Percentiles rank a stretch among this genome's conserved stretches.
phyloP scores from a whole-genome alignment of 441 rosid genomes.

The Gossypium schwendimanii region DNA sequence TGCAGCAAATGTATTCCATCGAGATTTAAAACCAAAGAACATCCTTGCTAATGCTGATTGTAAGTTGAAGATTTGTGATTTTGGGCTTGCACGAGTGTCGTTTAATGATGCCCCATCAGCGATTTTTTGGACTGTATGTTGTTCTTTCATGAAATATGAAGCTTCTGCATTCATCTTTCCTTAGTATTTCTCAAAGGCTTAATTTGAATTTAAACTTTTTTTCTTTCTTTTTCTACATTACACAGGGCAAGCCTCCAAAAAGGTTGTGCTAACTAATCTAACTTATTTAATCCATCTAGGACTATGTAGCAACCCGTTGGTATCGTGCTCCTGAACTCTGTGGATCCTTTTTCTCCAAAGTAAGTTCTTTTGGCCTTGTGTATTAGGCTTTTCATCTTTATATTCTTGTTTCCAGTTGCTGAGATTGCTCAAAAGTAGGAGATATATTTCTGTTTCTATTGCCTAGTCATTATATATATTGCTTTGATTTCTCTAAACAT shows the following conservation, averaged over 20 bases:
- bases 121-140: slow-evolving; percentile 93
- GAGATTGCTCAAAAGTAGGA: not conserved
- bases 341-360: slow-evolving; percentile 98
- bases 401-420: not conserved
- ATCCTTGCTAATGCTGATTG: slow-evolving; percentile 98
- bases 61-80: slow-evolving; percentile 95
- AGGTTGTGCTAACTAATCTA: slow-evolving; percentile 11
- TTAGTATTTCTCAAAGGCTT: not conserved
- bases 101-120: slow-evolving; percentile 97
- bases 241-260: slow-evolving; percentile 3
- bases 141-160: slow-evolving; percentile 12
- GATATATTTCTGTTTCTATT: not conserved
- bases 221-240: not conserved
- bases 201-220: not conserved
- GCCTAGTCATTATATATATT: not conserved
- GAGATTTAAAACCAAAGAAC: slow-evolving; percentile 93
- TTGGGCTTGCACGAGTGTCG: slow-evolving; percentile 94
- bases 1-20: slow-evolving; percentile 93
- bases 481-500: not conserved
- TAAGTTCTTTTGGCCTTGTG: slow-evolving; percentile 34
- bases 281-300: slow-evolving; percentile 38
- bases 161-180: not conserved
- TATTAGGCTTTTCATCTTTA: not conserved
- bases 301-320: slow-evolving; percentile 99
- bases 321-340: slow-evolving; percentile 99